Evolutionary conservation across 352 stramenopile genomes (phyloP), one percentile per base, ranked within the genome.

Genomic region (Pythium graminicola): DNA sequence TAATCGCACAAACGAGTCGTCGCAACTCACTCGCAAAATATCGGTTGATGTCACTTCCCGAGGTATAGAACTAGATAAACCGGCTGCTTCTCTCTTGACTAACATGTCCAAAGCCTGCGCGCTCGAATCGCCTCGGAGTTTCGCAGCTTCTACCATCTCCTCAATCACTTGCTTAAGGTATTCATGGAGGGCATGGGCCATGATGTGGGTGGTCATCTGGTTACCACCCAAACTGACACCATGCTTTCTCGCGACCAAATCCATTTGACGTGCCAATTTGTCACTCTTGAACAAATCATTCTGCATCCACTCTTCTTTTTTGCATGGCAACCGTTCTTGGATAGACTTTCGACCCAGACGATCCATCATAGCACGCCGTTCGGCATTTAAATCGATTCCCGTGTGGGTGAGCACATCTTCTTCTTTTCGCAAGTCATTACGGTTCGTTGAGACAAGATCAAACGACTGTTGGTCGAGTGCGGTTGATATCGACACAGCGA

Each of bases 101-200:
- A 86, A 44, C 20, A 69, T 54, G 8, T 83, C 74, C 0, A 90
- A 54, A 2, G 72, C 52, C 27, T 83, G 73, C 2, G 67, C 73
- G 17, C 67, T 60, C 6, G 52, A 55, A 50, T 94, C 79, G 8
- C 78, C 65, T 10, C 83, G 81, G 38, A 92, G 79, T 50, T 89
- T 89, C 1, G 83, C 70, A 17, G 86, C 62, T 27, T 89, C 72
- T 11, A 91, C 83, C 79, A 94, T 89, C 53, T 94, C 83, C 50
- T 94, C 83, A 1, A 92, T 73, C 6, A 84, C 72, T 64, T 94
- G 83, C 59, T 90, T 92, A 22, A 94, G 54, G 39, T 94, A 92
- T 45, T 91, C 81, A 35, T 89, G 80, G 26, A 94, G 65, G 16
- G 83, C 83, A 27, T 85, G 87, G 9, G 81, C 67, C 81, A 94